Percentiles rank a stretch among this genome's conserved stretches.
Conservation (phyloP, 129 eudicot species). For the Flaveria bidentis region DNA sequence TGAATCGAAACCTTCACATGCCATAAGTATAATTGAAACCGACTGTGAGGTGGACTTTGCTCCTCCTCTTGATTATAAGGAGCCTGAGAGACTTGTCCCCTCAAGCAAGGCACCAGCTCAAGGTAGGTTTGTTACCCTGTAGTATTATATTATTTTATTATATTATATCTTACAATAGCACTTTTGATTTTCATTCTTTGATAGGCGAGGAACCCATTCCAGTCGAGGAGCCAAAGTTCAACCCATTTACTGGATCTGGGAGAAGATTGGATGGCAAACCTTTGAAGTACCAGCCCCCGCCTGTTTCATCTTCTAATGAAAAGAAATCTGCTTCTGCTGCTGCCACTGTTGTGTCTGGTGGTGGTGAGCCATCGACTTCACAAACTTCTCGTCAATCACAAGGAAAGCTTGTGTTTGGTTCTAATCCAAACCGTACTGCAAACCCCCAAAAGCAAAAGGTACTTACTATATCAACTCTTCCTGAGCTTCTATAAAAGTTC, state of each 20-base stretch:
- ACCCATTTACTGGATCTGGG: slow-evolving; percentile 79
- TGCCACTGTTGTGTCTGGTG: slow-evolving; percentile 24
- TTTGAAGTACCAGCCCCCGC: slow-evolving; percentile 51
- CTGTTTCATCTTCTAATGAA: slow-evolving; percentile 52
- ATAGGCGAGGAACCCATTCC: slow-evolving; percentile 53
- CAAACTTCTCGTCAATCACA: slow-evolving; percentile 72
- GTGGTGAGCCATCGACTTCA: slow-evolving; percentile 52
- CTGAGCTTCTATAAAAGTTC: not conserved
- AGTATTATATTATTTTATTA: not conserved
- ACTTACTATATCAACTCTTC: not conserved
- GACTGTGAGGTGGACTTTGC: slow-evolving; percentile 99
- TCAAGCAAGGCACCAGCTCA: slow-evolving; percentile 56
- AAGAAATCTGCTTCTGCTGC: slow-evolving; percentile 48
- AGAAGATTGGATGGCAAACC: slow-evolving; percentile 90
- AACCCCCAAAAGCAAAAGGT: slow-evolving; percentile 81
- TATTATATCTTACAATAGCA: not conserved
- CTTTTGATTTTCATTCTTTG: not conserved
- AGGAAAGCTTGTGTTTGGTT: slow-evolving; percentile 93
- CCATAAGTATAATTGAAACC: slow-evolving; percentile 84
- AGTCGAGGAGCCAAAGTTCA: slow-evolving; percentile 81
- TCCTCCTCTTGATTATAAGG: slow-evolving; percentile 92
- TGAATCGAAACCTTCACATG: slow-evolving; percentile 86
- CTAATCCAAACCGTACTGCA: slow-evolving; percentile 51
- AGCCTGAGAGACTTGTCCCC: slow-evolving; percentile 66
- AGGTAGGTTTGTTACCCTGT: slow-evolving; percentile 41